Percentiles rank a stretch among this genome's conserved stretches.
Evolutionary conservation across 2,329 filamentous ascomycete genomes (phyloP).

Genomic region (Colletotrichum kahawae): DNA sequence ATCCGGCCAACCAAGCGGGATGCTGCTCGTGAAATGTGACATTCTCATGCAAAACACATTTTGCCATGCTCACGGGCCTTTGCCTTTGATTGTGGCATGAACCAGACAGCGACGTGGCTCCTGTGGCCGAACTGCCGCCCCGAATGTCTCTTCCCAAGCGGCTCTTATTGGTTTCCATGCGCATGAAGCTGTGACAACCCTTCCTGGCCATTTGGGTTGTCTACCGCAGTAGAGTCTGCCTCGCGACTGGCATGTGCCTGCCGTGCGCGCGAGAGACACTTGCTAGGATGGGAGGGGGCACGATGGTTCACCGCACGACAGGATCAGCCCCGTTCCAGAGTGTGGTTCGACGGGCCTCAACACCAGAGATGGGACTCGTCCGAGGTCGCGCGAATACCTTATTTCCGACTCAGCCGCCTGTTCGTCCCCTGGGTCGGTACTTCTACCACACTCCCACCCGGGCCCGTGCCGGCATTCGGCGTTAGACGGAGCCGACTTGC

Average conservation of each 20-base stretch:
- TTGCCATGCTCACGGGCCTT: neutral
- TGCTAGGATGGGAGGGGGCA: neutral
- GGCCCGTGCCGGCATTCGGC: neutral
- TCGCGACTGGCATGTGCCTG: slow-evolving; percentile 14
- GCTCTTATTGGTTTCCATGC: slow-evolving; percentile 7
- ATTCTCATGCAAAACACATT: slow-evolving; percentile 1
- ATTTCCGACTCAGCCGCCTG: slow-evolving; percentile 8
- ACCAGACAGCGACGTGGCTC: slow-evolving; percentile 5
- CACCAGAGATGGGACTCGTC: slow-evolving; percentile 11
- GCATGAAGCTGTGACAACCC: slow-evolving; percentile 13
- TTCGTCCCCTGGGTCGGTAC: neutral
- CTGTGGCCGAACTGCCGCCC: neutral
- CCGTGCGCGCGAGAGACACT: neutral
- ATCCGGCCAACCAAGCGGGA: slow-evolving; percentile 7
- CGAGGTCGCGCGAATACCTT: slow-evolving; percentile 12
- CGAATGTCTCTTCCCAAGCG: neutral
- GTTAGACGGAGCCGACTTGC: neutral
- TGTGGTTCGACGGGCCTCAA: neutral
- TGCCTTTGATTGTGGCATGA: neutral
- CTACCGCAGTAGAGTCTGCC: neutral
- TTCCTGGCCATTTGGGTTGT: neutral
- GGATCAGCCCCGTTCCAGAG: slow-evolving; percentile 3
- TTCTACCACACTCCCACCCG: neutral
- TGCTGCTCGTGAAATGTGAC: neutral
- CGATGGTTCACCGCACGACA: slow-evolving; percentile 8